These are phyloP conservation scores for Citrus glauca DNA, from an alignment of 345 rosid genomes.

Conservation along the genomic window DNA sequence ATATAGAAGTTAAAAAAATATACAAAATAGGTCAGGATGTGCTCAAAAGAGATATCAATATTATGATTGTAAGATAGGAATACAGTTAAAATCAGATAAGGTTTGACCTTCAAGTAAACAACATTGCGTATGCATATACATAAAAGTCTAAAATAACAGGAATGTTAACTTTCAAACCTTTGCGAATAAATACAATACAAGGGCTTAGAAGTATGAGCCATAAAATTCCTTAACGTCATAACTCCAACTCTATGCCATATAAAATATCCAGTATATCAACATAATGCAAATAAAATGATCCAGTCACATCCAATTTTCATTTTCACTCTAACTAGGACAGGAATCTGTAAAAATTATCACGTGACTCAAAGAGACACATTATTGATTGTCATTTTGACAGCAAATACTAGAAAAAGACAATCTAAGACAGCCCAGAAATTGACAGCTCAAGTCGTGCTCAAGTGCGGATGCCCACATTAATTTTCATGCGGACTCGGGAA, in stretches of 20 bases:
- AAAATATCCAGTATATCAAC: not conserved
- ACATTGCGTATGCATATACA: not conserved
- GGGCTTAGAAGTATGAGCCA: not conserved
- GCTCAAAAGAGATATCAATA: not conserved
- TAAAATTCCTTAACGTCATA: not conserved
- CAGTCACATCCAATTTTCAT: not conserved
- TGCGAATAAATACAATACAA: not conserved
- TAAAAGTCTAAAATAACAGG: not conserved
- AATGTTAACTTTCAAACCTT: not conserved
- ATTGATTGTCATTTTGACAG: not conserved
- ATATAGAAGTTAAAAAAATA: not conserved
- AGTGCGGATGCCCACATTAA: no score
- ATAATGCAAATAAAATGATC: not conserved
- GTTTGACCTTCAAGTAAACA: not conserved
- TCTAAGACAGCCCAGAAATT: not conserved
- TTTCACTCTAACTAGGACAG: not conserved
- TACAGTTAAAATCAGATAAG: not conserved
- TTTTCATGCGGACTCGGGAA: no score
- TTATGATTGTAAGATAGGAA: not conserved
- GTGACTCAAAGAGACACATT: not conserved
- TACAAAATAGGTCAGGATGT: not conserved
- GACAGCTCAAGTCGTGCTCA: no score
- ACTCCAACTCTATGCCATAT: not conserved
- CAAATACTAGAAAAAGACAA: not conserved
- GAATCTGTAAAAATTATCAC: not conserved